phyloP scores from a whole-genome alignment of 371 early-diverging fungal genomes.

The Mortierella polycephala region DNA sequence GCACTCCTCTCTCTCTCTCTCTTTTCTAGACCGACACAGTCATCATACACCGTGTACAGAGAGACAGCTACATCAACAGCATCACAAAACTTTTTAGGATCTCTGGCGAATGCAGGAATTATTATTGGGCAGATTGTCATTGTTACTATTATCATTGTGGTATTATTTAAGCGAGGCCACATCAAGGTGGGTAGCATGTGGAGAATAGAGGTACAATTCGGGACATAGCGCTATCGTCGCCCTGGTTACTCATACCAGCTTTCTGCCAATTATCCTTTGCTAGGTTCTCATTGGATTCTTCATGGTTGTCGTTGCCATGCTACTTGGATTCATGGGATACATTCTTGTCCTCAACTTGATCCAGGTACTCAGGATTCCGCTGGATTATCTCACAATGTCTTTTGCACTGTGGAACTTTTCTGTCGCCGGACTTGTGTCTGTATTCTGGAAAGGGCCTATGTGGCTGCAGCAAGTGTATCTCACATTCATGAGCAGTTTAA shows the following conservation, averaged over 20 bases:
- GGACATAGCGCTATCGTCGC: background rate
- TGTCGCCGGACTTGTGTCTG: conserved; percentile 77
- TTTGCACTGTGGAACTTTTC: conserved; percentile 87
- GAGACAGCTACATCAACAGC: conserved; percentile 40
- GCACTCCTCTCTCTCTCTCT: background rate
- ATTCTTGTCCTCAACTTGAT: conserved; percentile 68
- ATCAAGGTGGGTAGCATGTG: conserved; percentile 64
- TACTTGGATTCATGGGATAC: conserved; percentile 85
- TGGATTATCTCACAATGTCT: conserved; percentile 80
- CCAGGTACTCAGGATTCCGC: conserved; percentile 71
- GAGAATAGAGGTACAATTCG: background rate
- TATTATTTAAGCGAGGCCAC: conserved; percentile 79
- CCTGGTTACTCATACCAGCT: background rate
- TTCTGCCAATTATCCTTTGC: background rate
- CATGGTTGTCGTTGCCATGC: conserved; percentile 73
- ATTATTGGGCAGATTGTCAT: conserved; percentile 84
- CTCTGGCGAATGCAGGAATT: conserved; percentile 73
- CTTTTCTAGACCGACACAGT: conserved; percentile 59
- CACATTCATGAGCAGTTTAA: conserved; percentile 83
- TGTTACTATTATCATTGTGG: conserved; percentile 80
- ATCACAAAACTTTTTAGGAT: conserved; percentile 51
- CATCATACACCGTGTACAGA: conserved; percentile 57
- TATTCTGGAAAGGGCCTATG: conserved; percentile 87
- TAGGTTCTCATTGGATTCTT: conserved; percentile 81
- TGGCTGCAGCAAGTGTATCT: conserved; percentile 83